Conservation (phyloP, 2,329 filamentous ascomycete species). For the Botrytis squamosa region DNA sequence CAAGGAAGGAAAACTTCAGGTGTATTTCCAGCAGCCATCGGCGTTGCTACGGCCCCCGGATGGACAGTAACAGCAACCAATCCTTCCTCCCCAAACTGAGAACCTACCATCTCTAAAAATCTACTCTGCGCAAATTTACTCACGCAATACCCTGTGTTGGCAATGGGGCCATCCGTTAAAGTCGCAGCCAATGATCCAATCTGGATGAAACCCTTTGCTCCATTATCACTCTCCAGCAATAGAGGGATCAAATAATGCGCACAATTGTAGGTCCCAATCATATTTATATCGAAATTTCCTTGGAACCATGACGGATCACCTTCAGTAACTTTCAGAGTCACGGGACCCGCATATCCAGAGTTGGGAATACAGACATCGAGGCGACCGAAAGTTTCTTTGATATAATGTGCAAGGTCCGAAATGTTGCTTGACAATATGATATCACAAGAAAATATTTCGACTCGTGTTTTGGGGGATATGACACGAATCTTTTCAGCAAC, state of each 20-base stretch:
- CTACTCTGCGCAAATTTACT: constrained; percentile 22
- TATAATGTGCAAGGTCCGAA: not conserved
- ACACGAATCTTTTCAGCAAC: constrained; percentile 10
- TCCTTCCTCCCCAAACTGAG: constrained; percentile 8
- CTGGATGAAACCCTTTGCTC: constrained; percentile 8
- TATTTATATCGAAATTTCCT: constrained; percentile 16
- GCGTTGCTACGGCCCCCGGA: constrained; percentile 17
- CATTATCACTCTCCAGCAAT: constrained; percentile 3
- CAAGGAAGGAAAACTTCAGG: constrained; percentile 18
- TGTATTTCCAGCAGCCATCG: constrained; percentile 14
- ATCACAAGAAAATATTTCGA: not conserved
- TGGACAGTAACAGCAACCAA: constrained; percentile 16
- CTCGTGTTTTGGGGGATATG: not conserved
- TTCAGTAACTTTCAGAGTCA: constrained; percentile 16
- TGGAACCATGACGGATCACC: constrained; percentile 14
- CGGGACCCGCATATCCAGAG: constrained; percentile 19
- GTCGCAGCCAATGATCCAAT: constrained; percentile 14
- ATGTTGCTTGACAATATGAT: constrained; percentile 4
- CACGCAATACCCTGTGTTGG: constrained; percentile 22
- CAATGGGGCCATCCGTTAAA: constrained; percentile 13
- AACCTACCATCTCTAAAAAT: constrained; percentile 13
- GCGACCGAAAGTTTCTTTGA: not conserved
- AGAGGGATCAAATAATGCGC: constrained; percentile 18
- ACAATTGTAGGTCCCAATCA: constrained; percentile 13
- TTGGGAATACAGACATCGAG: constrained; percentile 23